phyloP scores from a whole-genome alignment of 495 filamentous ascomycete species.

The Hyaloscypha bicolor region DNA sequence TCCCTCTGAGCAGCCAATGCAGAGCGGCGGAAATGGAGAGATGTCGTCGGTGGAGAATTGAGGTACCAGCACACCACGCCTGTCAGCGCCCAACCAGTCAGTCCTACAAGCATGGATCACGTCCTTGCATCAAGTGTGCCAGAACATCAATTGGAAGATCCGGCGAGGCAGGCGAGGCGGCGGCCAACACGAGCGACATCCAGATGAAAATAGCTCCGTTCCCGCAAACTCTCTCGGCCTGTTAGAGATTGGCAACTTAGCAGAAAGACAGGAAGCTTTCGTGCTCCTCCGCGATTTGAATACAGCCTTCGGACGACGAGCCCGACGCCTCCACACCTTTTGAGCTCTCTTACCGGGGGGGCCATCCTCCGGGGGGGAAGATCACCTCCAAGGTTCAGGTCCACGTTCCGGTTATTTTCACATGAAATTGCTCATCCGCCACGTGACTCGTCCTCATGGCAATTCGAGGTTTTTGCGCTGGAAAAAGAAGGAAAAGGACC shows the following conservation, averaged over 20 bases:
- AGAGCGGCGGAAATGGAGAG: constrained; percentile 3
- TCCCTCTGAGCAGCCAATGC: constrained; percentile 8
- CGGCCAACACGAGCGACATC: background rate
- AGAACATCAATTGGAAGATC: background rate
- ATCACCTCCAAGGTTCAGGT: background rate
- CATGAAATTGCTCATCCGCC: background rate
- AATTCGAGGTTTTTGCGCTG: background rate
- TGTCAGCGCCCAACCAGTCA: constrained; percentile 20
- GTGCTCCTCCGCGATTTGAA: constrained; percentile 4
- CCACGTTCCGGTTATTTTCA: constrained; percentile 8
- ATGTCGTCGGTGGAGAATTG: constrained; percentile 5
- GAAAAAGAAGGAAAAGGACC: background rate
- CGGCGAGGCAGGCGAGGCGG: background rate
- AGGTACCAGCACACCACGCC: constrained; percentile 13
- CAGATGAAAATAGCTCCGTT: background rate
- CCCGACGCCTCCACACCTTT: constrained; percentile 9
- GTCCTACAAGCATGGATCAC: background rate
- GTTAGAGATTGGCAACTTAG: background rate
- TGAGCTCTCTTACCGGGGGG: background rate
- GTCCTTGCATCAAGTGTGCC: background rate
- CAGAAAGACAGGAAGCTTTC: background rate
- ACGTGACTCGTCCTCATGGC: background rate
- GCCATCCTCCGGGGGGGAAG: background rate
- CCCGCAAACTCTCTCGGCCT: background rate
- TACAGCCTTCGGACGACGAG: constrained; percentile 11